Base-by-base conservation (phyloP, 176 grass and related monocot genomes). In the Zizania latifolia region DNA sequence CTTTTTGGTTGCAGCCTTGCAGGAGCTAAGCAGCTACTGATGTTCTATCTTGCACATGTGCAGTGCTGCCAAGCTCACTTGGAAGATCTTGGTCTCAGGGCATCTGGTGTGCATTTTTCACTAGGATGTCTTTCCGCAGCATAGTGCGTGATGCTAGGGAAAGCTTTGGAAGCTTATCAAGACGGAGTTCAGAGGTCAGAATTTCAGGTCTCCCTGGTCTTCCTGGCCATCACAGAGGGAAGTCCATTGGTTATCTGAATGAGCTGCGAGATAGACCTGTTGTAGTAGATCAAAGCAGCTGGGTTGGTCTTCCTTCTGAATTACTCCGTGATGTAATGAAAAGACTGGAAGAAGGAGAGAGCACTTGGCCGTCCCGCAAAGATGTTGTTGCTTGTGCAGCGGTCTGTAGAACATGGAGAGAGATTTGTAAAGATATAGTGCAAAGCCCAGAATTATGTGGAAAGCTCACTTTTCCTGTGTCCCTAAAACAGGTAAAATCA, bases 401-500 rank as follows among this genome's bases (percentile, higher is more conserved):
- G 10, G 93, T 89, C 58, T 96, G 89, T 14, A 79, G 78, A 43
- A 72, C 89, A 72, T 96, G 89, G 92, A 86, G 92, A 77, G 77
- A 84, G 72, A 96, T 92, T 37, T 96, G 92, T 72, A 82, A 92
- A 60, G 89, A 96, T 86, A 87, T 96, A 57, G 89, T 96, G 28
- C 86, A 65, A 48, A 96, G 86, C 55, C 93, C 93, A 2, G 93
- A 92, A 78, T 90, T 96, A 54, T 85, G 84, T 68, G 93, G 86
- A 48, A 96, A 90, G 28, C 81, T 92, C 75, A 96, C 93, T 72
- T 92, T 96, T 62, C 93, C 93, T 0, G 53, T 92, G 56, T 96
- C 93, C 11, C 84, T 96, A 43, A 96, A 96, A 45, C 93, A 96
- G 93, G 93, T 96, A 84, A 63, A 39, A 13, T 57, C 29, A 9